Evolutionary conservation across 1,139 yeast species (phyloP).

Genomic region (Yamadazyma sp.): DNA sequence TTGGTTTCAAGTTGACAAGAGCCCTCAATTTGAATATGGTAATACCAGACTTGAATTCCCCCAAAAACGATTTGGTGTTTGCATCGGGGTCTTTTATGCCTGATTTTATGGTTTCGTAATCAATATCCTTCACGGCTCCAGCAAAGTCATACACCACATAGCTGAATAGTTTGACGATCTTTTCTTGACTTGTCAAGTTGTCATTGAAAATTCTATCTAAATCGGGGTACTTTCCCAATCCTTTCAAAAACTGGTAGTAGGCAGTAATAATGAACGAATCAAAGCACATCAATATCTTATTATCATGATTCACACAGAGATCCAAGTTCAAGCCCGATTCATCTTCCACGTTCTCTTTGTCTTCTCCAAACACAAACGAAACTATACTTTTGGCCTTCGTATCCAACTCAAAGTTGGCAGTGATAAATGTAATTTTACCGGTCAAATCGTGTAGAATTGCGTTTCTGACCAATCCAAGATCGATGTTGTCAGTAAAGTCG

Average conservation of each 20-base stretch:
- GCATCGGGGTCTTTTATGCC: background rate
- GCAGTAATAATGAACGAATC: slow-evolving; percentile 18
- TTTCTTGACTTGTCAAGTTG: slow-evolving; percentile 3
- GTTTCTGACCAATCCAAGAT: slow-evolving; percentile 14
- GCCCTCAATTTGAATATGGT: slow-evolving; percentile 5
- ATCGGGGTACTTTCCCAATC: slow-evolving; percentile 8
- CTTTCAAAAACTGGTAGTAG: slow-evolving; percentile 13
- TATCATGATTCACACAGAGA: slow-evolving; percentile 5
- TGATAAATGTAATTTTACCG: slow-evolving; percentile 18
- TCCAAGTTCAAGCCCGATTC: slow-evolving; percentile 2
- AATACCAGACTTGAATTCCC: background rate
- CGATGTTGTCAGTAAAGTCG: slow-evolving; percentile 9
- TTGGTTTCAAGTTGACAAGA: slow-evolving; percentile 4
- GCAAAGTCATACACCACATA: slow-evolving; percentile 5
- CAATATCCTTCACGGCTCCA: slow-evolving; percentile 2
- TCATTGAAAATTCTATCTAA: slow-evolving; percentile 5
- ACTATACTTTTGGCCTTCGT: slow-evolving; percentile 18
- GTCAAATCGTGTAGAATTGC: slow-evolving; percentile 14
- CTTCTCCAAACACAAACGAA: slow-evolving; percentile 14
- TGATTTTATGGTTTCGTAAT: slow-evolving; percentile 1
- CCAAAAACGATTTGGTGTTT: background rate
- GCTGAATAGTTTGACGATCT: slow-evolving; percentile 6
- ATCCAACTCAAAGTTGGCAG: slow-evolving; percentile 22
- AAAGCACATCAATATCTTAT: slow-evolving; percentile 19
- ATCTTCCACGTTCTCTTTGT: slow-evolving; percentile 9